phyloP scores from a whole-genome alignment of 768 basidiomycete species.

The Boletus reticulatus region DNA sequence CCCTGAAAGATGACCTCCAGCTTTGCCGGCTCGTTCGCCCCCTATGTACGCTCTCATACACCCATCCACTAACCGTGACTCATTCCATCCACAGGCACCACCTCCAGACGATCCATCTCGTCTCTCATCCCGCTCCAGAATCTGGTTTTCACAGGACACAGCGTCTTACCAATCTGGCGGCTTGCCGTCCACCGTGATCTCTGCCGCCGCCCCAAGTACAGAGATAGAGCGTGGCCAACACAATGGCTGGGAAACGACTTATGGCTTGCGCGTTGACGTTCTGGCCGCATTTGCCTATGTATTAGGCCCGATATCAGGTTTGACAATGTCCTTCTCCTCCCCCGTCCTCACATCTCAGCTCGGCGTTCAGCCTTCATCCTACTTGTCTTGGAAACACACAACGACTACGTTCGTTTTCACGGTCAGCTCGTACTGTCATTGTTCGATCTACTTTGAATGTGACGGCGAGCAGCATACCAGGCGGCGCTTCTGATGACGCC shows the following conservation, averaged over 20 bases:
- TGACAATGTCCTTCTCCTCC: conserved; percentile 16
- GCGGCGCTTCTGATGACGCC: conserved; percentile 71
- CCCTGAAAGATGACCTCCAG: conserved; percentile 1
- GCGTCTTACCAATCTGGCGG: conserved; percentile 72
- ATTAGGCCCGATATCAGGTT: conserved; percentile 72
- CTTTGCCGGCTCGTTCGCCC: conserved; percentile 50
- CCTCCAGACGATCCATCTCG: conserved; percentile 55
- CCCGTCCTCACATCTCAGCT: neutral
- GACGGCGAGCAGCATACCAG: conserved; percentile 60
- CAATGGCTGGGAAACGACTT: conserved; percentile 71
- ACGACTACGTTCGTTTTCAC: conserved; percentile 77
- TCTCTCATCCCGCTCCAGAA: conserved; percentile 28
- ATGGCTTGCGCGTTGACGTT: conserved; percentile 64
- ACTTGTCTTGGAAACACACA: conserved; percentile 72
- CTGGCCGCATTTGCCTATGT: conserved; percentile 64
- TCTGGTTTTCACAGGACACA: conserved; percentile 52
- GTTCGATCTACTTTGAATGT: conserved; percentile 6
- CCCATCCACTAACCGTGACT: neutral
- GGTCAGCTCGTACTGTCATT: conserved; percentile 41
- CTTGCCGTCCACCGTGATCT: conserved; percentile 49
- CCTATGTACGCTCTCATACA: conserved; percentile 45
- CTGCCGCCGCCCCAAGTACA: conserved; percentile 36
- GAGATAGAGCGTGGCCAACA: conserved; percentile 39
- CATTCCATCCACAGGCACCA: conserved; percentile 40
- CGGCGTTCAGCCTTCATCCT: conserved; percentile 51